phyloP scores from a whole-genome alignment of 2,329 filamentous ascomycete species.

The Pseudocercospora eumusae region DNA sequence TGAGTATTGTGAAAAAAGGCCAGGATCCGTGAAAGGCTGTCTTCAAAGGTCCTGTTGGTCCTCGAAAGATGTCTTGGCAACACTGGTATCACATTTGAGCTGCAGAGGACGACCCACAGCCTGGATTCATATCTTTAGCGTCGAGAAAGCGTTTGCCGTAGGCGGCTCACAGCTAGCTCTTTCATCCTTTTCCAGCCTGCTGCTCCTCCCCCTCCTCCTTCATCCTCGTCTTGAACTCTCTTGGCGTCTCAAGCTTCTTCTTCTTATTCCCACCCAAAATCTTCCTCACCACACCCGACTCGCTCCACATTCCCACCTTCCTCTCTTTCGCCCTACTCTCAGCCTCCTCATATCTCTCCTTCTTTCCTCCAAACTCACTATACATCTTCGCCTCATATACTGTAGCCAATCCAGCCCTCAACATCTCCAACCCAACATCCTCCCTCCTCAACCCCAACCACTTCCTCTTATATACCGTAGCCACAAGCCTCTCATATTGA shows the following conservation, averaged over 20 bases:
- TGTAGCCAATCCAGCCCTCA: slow-evolving; percentile 80
- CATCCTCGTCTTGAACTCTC: slow-evolving; percentile 76
- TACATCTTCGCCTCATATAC: slow-evolving; percentile 92
- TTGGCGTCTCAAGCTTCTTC: slow-evolving; percentile 73
- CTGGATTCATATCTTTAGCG: not conserved
- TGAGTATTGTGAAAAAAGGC: not conserved
- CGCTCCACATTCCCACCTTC: slow-evolving; percentile 64
- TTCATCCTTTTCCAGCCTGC: not conserved
- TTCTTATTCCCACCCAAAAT: slow-evolving; percentile 52
- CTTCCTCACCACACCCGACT: slow-evolving; percentile 43
- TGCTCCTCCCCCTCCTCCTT: slow-evolving; percentile 43
- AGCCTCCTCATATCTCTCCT: slow-evolving; percentile 65
- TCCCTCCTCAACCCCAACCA: slow-evolving; percentile 58
- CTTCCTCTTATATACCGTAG: slow-evolving; percentile 64
- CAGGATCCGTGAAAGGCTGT: not conserved
- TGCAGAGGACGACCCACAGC: not conserved
- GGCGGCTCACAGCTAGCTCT: not conserved
- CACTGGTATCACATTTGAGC: not conserved
- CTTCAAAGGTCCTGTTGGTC: not conserved
- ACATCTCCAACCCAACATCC: slow-evolving; percentile 88
- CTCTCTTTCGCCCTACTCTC: slow-evolving; percentile 52
- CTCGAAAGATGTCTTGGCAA: not conserved
- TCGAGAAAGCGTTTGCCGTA: not conserved
- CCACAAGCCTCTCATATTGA: slow-evolving; percentile 90
- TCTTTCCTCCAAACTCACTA: slow-evolving; percentile 74